Evolutionary conservation across 2,329 filamentous ascomycete species (phyloP), one percentile per base, ranked within the genome.

Genomic region (Colletotrichum kahawae): DNA sequence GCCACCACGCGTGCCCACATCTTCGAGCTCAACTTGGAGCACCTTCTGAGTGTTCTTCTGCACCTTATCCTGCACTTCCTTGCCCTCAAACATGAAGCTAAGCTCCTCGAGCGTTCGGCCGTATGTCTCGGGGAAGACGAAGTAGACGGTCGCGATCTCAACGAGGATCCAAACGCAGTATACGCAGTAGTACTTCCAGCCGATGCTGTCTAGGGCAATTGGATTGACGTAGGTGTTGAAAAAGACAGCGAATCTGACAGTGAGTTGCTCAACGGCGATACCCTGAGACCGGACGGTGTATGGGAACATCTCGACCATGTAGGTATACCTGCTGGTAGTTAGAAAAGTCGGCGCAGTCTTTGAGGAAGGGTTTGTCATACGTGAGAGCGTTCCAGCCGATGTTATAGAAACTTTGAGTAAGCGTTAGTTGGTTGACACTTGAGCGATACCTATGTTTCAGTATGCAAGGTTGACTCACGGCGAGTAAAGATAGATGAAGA

Each of bases 121-220:
- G 76, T 93, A 93, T 0, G 95, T 97, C 85, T 97, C 95, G 12
- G 95, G 95, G 82, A 96, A 97, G 77, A 96, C 89, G 83, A 95
- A 94, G 84, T 93, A 97, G 66, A 97, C 93, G 91, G 84, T 78
- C 31, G 62, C 69, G 54, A 87, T 81, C 78, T 88, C 85, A 43
- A 87, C 84, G 3, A 81, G 79, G 14, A 88, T 81, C 81, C 85
- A 88, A 33, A 82, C 84, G 77, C 84, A 85, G 76, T 87, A 87
- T 12, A 85, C 85, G 33, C 85, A 84, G 43, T 87, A 82, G 74
- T 86, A 88, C 36, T 82, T 83, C 86, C 86, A 88, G 66, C 82
- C 78, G 27, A 84, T 82, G 21, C 82, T 82, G 13, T 79, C 72
- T 3, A 87, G 82, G 0, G 85, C 86, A 18, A 87, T 84, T 0